phyloP scores from a whole-genome alignment of 2,329 filamentous ascomycete species.

The Colletotrichum chlorophyti region DNA sequence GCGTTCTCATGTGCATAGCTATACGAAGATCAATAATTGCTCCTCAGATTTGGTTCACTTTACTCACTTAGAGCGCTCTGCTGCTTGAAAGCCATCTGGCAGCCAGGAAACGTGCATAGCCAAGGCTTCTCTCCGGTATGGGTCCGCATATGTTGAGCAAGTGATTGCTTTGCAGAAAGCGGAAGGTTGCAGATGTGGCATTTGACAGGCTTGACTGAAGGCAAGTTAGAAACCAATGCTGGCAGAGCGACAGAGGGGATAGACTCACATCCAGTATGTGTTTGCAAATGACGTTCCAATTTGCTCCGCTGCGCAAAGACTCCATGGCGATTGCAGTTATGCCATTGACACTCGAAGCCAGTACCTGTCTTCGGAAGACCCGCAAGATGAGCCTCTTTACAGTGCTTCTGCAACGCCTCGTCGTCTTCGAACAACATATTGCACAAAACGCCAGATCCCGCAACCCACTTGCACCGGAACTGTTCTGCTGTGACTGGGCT shows the following conservation, averaged over 20 bases:
- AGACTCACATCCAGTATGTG: slow-evolving; percentile 69
- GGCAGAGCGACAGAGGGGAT: too few relatives aligned
- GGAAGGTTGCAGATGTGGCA: slow-evolving; percentile 62
- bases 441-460: slow-evolving; percentile 38
- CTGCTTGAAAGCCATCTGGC: slow-evolving; percentile 68
- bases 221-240: slow-evolving; percentile 31
- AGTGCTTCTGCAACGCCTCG: slow-evolving; percentile 61
- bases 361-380: slow-evolving; percentile 40
- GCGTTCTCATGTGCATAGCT: slow-evolving; percentile 73
- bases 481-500: slow-evolving; percentile 18
- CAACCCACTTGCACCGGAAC: slow-evolving; percentile 42
- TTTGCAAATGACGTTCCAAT: slow-evolving; percentile 69
- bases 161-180: slow-evolving; percentile 72
- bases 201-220: slow-evolving; percentile 63
- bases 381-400: slow-evolving; percentile 57
- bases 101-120: slow-evolving; percentile 57
- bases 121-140: slow-evolving; percentile 72
- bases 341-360: slow-evolving; percentile 64
- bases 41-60: background rate
- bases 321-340: slow-evolving; percentile 58
- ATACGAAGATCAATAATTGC: slow-evolving; percentile 7
- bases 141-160: slow-evolving; percentile 71
- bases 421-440: slow-evolving; percentile 47
- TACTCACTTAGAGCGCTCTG: slow-evolving; percentile 70
- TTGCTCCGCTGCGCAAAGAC: slow-evolving; percentile 68